Evolutionary conservation across 169 alveolate genomes (phyloP).

Genomic region (Neospora caninum): DNA sequence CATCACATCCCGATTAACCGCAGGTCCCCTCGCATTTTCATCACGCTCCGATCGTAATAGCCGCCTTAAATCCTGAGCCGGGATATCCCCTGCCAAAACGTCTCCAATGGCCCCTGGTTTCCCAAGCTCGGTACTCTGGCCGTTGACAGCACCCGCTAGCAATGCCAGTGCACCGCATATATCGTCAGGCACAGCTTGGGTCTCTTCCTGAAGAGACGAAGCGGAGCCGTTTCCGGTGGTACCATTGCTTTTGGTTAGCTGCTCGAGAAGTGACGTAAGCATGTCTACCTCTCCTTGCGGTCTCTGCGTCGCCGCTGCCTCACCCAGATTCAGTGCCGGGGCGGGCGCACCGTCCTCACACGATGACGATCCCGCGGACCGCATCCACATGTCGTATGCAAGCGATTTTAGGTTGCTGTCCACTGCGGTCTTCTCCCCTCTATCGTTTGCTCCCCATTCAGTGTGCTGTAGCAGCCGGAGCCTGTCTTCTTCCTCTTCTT

Average conservation of each 20-base stretch:
- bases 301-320: neutral
- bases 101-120: too few species aligned
- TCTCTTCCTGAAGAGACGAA: neutral
- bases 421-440: neutral
- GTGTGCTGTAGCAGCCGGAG: neutral
- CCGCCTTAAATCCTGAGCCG: too few species aligned
- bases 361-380: neutral
- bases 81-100: too few species aligned
- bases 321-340: neutral
- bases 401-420: neutral
- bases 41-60: too few species aligned
- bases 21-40: too few species aligned
- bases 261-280: slow-evolving; percentile 14
- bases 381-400: neutral
- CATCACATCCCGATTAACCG: too few species aligned
- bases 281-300: neutral
- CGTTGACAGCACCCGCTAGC: neutral
- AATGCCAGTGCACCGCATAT: neutral
- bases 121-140: too few species aligned
- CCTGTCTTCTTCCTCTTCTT: neutral
- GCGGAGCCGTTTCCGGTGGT: neutral
- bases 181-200: neutral
- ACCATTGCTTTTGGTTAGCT: neutral
- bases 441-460: neutral
- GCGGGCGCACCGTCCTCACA: neutral